phyloP scores from a whole-genome alignment of 345 rosid genomes.

The Citrus sp. region DNA sequence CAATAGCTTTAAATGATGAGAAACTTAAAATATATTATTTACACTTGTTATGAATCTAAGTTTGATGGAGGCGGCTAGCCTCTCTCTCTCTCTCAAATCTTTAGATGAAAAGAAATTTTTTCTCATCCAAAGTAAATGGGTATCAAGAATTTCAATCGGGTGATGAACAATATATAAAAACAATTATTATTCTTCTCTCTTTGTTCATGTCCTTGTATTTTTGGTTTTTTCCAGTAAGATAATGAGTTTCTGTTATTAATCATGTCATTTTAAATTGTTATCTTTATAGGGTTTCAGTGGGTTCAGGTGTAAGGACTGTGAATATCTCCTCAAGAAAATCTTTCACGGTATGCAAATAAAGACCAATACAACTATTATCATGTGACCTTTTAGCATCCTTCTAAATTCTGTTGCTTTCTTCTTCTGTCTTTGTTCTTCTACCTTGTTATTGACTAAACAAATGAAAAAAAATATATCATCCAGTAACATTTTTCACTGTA shows the following conservation, averaged over 20 bases:
- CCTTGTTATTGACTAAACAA: background rate
- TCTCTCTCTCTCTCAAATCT: background rate
- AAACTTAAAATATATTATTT: background rate
- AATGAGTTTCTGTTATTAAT: background rate
- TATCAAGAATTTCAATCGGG: background rate
- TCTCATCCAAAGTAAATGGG: background rate
- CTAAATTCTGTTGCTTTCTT: background rate
- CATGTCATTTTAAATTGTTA: slow-evolving; percentile 5
- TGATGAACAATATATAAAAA: background rate
- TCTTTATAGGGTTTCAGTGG: slow-evolving; percentile 39
- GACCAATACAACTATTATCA: slow-evolving; percentile 2
- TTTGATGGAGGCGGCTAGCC: background rate
- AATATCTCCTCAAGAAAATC: slow-evolving; percentile 35
- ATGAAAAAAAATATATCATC: background rate
- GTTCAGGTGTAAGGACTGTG: slow-evolving; percentile 33
- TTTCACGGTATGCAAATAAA: slow-evolving; percentile 38
- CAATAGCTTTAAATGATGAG: background rate
- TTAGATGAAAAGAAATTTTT: background rate
- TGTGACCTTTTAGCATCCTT: background rate
- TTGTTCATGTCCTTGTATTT: background rate
- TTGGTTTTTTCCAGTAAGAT: background rate
- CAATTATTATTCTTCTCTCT: background rate
- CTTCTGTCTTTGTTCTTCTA: background rate
- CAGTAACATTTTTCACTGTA: background rate
- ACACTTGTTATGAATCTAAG: background rate